Base-by-base conservation (phyloP, 495 filamentous ascomycete genomes). In the Bombardia bombarda region DNA sequence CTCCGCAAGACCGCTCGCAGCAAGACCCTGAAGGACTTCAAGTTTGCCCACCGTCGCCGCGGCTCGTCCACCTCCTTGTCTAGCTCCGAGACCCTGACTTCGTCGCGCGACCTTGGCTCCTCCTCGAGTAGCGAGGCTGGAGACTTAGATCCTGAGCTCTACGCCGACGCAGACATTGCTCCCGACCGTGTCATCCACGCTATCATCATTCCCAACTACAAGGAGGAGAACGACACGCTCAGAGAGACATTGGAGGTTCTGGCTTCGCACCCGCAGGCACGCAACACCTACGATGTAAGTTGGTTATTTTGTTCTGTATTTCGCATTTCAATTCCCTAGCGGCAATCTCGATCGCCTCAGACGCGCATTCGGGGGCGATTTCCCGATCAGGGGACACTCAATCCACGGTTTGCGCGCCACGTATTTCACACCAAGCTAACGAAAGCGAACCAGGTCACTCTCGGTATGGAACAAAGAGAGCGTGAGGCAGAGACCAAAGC, bases 381-480 rank as follows among this genome's bases (percentile, higher is more conserved):
- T n/a, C n/a, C n/a, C n/a, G n/a, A n/a, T n/a, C n/a, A n/a, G n/a
- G n/a, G n/a, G n/a, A n/a, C n/a, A n/a, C n/a, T n/a, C n/a, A n/a
- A n/a, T n/a, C n/a, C n/a, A n/a, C n/a, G n/a, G n/a, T n/a, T n/a
- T n/a, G n/a, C n/a, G n/a, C n/a, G n/a, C n/a, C n/a, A 18, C 4
- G 14, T 20, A 18, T 4, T 40, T 14, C 20, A 36, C 19, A 21
- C n/a, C n/a, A n/a, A n/a, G n/a, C 55, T 58, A 26, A 58, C 49
- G 31, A 30, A 12, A 12, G n/a, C 30, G 24, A 47, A 41, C 18
- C 53, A 84, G 80, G 62, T 84, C 35, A 82, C 77, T 53, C 67
- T 84, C n/a, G 80, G 79, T n/a, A 83, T 84, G 80, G 80, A 84
- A 48, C 61, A 75, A 37, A 72, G 79, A 37, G 80, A 84, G 54